phyloP scores from a whole-genome alignment of 768 basidiomycete species.

The Pisolithus sp. region DNA sequence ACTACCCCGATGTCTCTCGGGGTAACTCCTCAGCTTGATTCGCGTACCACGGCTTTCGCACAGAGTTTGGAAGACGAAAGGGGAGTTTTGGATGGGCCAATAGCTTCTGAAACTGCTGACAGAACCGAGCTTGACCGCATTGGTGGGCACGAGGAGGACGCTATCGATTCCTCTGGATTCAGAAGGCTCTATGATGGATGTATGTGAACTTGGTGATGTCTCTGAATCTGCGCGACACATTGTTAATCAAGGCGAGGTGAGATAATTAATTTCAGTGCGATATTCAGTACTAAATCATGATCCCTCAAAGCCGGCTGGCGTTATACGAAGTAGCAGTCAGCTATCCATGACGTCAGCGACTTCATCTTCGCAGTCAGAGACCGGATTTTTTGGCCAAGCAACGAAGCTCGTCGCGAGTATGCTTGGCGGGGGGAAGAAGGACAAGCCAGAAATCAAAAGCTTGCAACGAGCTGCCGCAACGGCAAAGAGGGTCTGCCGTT shows the following conservation, averaged over 20 bases:
- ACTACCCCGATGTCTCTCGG: slow-evolving; percentile 43
- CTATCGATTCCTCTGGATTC: slow-evolving; percentile 31
- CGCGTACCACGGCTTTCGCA: slow-evolving; percentile 14
- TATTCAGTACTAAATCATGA: slow-evolving; percentile 3
- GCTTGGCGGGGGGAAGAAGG: slow-evolving; percentile 64
- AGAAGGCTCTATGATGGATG: slow-evolving; percentile 26
- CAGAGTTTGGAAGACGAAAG: neutral
- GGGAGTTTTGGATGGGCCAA: neutral
- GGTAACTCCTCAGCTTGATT: slow-evolving; percentile 30
- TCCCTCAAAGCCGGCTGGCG: slow-evolving; percentile 11
- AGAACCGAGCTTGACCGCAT: slow-evolving; percentile 6
- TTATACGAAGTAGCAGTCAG: slow-evolving; percentile 46
- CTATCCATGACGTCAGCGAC: slow-evolving; percentile 43
- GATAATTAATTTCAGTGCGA: slow-evolving; percentile 5
- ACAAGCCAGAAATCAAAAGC: slow-evolving; percentile 72
- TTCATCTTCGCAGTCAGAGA: slow-evolving; percentile 37
- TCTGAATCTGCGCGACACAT: slow-evolving; percentile 33
- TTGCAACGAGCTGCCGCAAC: slow-evolving; percentile 75
- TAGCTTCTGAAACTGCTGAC: slow-evolving; percentile 1
- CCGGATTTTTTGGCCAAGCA: slow-evolving; percentile 65
- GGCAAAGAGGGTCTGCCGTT: slow-evolving; percentile 74
- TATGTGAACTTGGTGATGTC: slow-evolving; percentile 35
- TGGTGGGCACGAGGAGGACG: slow-evolving; percentile 6
- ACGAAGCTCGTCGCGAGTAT: slow-evolving; percentile 62
- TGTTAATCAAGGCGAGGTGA: slow-evolving; percentile 40